phyloP scores from a whole-genome alignment of 1,284 basidiomycete species.

The Malassezia furfur region DNA sequence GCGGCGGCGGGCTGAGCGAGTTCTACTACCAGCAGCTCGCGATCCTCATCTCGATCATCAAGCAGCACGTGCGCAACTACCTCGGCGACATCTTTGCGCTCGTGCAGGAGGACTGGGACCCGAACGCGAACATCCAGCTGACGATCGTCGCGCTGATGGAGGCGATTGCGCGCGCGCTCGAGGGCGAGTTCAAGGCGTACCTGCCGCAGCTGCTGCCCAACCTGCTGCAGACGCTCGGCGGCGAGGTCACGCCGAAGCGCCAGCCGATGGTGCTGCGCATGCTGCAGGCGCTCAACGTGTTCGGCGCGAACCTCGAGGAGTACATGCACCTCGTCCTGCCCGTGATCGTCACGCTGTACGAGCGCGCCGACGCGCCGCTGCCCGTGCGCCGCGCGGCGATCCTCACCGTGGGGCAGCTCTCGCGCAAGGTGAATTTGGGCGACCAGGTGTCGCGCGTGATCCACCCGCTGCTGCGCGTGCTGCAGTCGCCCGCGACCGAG shows the following conservation, averaged over 20 bases:
- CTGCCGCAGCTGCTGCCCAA: conserved; percentile 84
- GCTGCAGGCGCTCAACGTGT: conserved; percentile 82
- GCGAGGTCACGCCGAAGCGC: conserved; percentile 42
- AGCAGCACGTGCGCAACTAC: conserved; percentile 83
- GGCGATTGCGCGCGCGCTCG: conserved; percentile 84
- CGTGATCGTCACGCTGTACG: conserved; percentile 83
- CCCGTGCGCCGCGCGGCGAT: conserved; percentile 78
- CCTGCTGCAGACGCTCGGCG: conserved; percentile 67
- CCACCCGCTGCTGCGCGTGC: conserved; percentile 81
- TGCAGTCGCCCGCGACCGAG: conserved; percentile 68
- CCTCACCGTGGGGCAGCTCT: conserved; percentile 80
- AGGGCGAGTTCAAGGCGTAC: conserved; percentile 96
- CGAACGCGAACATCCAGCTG: conserved; percentile 68
- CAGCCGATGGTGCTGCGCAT: conserved; percentile 76
- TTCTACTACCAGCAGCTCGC: conserved; percentile 94
- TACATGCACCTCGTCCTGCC: conserved; percentile 95
- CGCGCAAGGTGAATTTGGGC: conserved; percentile 92
- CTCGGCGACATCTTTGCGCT: conserved; percentile 45
- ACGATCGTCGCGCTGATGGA: conserved; percentile 90
- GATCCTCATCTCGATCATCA: conserved; percentile 90
- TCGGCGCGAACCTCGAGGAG: conserved; percentile 93
- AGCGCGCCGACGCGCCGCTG: conserved; percentile 66
- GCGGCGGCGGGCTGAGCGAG: conserved; percentile 74
- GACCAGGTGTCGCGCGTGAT: conserved; percentile 96
- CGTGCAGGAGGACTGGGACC: conserved; percentile 46